These are phyloP conservation scores for Cyberlindnera xylosilytica DNA, from an alignment of 805 yeast species.

Conservation along the genomic window DNA sequence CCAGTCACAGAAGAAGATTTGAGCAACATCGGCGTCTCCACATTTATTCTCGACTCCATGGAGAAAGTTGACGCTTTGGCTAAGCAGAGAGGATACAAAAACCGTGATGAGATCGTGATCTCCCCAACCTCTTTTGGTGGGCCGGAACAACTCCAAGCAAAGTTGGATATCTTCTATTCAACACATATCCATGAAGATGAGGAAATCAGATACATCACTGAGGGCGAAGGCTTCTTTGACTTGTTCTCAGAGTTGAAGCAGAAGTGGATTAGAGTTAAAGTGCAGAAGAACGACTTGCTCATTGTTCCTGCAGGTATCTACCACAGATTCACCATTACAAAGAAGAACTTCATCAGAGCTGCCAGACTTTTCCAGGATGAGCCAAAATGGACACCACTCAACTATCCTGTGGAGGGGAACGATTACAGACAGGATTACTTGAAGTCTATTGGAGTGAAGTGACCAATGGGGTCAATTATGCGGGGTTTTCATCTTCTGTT, in stretches of 20 bases:
- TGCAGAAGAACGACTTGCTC: slow-evolving; percentile 60
- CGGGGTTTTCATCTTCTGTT: no score
- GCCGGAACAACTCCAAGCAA: slow-evolving; percentile 59
- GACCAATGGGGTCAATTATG: neutral
- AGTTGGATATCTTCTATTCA: slow-evolving; percentile 65
- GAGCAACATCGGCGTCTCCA: slow-evolving; percentile 63
- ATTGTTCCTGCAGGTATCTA: slow-evolving; percentile 90
- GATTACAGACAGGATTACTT: slow-evolving; percentile 45
- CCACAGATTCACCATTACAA: slow-evolving; percentile 83
- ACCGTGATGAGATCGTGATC: slow-evolving; percentile 69
- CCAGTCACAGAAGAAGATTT: slow-evolving; percentile 50
- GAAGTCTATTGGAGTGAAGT: slow-evolving; percentile 19
- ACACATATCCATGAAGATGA: slow-evolving; percentile 97
- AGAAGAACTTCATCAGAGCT: slow-evolving; percentile 64
- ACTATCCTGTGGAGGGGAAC: slow-evolving; percentile 59
- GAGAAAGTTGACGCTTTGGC: slow-evolving; percentile 67
- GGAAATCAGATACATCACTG: slow-evolving; percentile 86
- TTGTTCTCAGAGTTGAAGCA: slow-evolving; percentile 56
- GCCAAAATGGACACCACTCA: slow-evolving; percentile 92
- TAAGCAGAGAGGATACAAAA: slow-evolving; percentile 65
- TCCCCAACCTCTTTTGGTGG: slow-evolving; percentile 59
- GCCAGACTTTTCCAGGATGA: slow-evolving; percentile 86
- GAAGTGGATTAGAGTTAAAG: slow-evolving; percentile 74
- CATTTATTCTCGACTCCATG: slow-evolving; percentile 46
- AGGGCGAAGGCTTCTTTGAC: slow-evolving; percentile 91